A percentile compares a stretch with the other conserved stretches of the same genome.
phyloP scores from a whole-genome alignment of 306 rosid genomes.

The Dalbergia cochinchinensis region DNA sequence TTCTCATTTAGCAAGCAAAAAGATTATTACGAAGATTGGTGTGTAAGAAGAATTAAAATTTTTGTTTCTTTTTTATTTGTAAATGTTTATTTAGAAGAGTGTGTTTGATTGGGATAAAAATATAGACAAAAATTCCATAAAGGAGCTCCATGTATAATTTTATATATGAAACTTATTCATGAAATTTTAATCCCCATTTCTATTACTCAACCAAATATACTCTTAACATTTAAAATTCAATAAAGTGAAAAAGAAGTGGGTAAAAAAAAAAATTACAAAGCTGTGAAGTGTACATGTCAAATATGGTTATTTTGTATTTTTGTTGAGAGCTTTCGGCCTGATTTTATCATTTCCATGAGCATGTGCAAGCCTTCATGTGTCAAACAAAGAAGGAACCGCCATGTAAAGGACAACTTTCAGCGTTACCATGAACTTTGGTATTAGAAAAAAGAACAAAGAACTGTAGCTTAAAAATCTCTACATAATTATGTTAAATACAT shows the following conservation, averaged over 20 bases:
- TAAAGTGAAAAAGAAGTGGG: too few species aligned
- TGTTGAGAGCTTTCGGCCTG: neutral
- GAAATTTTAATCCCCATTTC: too few species aligned
- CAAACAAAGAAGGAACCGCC: constrained; percentile 15
- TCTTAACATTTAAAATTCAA: neutral
- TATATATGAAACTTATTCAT: too few species aligned
- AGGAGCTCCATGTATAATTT: too few species aligned
- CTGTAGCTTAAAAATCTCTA: neutral
- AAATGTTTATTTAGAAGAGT: too few species aligned
- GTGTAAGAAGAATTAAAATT: neutral
- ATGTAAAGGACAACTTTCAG: neutral
- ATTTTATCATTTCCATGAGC: constrained; percentile 15
- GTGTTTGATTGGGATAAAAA: too few species aligned
- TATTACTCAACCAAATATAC: too few species aligned
- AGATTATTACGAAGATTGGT: neutral
- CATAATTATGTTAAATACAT: neutral
- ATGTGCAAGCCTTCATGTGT: constrained; percentile 1
- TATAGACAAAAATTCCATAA: too few species aligned
- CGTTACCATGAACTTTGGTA: neutral
- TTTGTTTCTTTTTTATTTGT: neutral
- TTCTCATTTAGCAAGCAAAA: too few species aligned
- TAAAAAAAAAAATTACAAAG: too few species aligned
- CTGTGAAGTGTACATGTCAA: too few species aligned
- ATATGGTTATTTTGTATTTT: neutral
- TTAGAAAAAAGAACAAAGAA: neutral